A percentile compares a stretch with the other conserved stretches of the same genome.
Conservation (phyloP, 768 basidiomycete genomes). For the Russula dissimulans region DNA sequence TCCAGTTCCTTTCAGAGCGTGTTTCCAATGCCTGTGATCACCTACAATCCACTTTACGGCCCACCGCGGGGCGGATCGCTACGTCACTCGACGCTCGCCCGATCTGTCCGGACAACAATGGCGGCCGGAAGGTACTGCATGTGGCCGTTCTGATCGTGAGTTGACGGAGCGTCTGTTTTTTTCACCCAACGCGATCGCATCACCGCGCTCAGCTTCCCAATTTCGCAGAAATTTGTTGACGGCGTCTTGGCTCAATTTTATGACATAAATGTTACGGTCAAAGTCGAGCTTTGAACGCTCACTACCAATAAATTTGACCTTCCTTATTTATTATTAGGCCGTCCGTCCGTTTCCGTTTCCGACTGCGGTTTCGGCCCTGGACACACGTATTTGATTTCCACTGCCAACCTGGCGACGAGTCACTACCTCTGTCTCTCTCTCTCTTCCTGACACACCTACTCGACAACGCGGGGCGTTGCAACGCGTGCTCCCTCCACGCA, state of each 20-base stretch:
- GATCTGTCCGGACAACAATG: too few species aligned
- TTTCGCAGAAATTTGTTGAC: neutral
- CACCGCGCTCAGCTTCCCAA: neutral
- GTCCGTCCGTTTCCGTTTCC: too few species aligned
- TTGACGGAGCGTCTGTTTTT: neutral
- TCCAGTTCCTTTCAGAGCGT: too few species aligned
- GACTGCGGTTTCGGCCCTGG: neutral
- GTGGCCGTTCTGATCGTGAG: too few species aligned
- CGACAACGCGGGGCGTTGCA: conserved; percentile 11
- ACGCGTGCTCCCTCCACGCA: neutral
- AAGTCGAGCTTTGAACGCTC: neutral
- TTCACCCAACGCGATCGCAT: neutral
- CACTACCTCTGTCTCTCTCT: neutral
- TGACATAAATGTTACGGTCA: too few species aligned
- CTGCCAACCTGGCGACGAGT: neutral
- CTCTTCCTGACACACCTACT: neutral
- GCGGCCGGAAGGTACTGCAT: too few species aligned
- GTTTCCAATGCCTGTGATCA: too few species aligned
- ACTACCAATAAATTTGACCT: neutral
- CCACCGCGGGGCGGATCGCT: too few species aligned
- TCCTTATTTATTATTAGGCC: neutral
- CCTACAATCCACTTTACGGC: too few species aligned
- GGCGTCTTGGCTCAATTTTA: neutral
- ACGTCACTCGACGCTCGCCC: too few species aligned
- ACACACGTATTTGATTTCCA: neutral